Conservation (phyloP, 176 grass and related monocot genomes). For the Paspalum vaginatum region DNA sequence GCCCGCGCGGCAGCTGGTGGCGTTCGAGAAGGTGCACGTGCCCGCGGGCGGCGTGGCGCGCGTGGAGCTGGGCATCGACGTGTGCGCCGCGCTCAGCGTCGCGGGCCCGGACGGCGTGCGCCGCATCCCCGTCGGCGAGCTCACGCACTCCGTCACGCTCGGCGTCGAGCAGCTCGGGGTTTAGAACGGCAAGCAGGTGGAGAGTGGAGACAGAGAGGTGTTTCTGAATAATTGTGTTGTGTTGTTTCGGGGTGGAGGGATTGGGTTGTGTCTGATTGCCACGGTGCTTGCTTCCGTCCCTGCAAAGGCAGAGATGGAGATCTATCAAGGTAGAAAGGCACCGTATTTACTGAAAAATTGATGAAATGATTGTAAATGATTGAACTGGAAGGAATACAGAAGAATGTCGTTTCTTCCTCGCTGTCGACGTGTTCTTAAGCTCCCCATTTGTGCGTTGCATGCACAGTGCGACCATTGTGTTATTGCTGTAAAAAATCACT, state of each 20-base stretch:
- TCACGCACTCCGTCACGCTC: conserved; percentile 60
- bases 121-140: conserved; percentile 60
- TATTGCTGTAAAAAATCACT: background rate
- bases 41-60: conserved; percentile 46
- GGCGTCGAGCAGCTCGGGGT: conserved; percentile 38
- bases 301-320: conserved; percentile 46
- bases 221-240: conserved; percentile 10
- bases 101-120: conserved; percentile 54
- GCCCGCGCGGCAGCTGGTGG: conserved; percentile 57
- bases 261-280: conserved; percentile 11
- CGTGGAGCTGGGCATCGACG: conserved; percentile 63
- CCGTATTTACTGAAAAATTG: conserved; percentile 37
- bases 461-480: too few relatives aligned
- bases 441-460: background rate
- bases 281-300: conserved; percentile 37
- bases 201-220: background rate
- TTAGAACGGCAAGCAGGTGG: too few relatives aligned
- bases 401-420: conserved; percentile 36
- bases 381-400: conserved; percentile 43
- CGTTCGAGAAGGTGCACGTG: conserved; percentile 82
- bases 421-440: conserved; percentile 28
- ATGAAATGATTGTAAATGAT: conserved; percentile 10
- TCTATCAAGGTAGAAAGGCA: background rate
- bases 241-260: background rate
- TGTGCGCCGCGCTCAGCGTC: conserved; percentile 59